Evolutionary conservation across 257 asterid genomes (phyloP).

Genomic region (Rehmannia glutinosa): DNA sequence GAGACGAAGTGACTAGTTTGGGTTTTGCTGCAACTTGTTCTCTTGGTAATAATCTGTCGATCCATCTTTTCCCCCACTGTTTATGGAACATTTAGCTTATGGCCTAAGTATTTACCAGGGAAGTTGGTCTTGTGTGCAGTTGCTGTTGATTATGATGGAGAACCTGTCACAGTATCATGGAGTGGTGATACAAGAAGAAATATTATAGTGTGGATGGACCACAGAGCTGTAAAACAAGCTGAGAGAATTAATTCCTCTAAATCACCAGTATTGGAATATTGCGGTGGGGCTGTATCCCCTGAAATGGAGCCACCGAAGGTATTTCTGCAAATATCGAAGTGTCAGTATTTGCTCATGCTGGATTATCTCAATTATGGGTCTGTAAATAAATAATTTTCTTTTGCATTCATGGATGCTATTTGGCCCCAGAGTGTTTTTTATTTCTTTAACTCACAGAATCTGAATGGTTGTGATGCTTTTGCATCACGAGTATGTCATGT

Average conservation of each 20-base stretch:
- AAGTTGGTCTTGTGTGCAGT: conserved; percentile 56
- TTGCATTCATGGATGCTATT: background rate
- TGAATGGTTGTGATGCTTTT: conserved; percentile 8
- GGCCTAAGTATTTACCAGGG: conserved; percentile 28
- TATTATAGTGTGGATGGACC: conserved; percentile 98
- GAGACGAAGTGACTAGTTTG: conserved; percentile 77
- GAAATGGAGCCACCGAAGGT: conserved; percentile 99
- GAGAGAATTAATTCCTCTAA: conserved; percentile 81
- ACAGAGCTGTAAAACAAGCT: conserved; percentile 93
- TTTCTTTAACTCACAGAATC: background rate
- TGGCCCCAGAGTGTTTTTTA: background rate
- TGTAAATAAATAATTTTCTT: background rate
- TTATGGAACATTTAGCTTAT: conserved; percentile 24
- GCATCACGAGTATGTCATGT: conserved; percentile 2
- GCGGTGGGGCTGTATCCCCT: conserved; percentile 96
- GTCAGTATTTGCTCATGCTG: conserved; percentile 1
- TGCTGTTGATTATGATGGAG: conserved; percentile 91
- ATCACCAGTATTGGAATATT: conserved; percentile 86
- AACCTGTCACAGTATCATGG: conserved; percentile 93
- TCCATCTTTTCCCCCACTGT: background rate
- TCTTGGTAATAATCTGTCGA: conserved; percentile 62
- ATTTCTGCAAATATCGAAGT: conserved; percentile 12
- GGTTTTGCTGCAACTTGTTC: conserved; percentile 99
- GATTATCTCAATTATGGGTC: background rate
- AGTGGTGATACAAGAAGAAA: conserved; percentile 89